These are phyloP conservation scores for Diaporthe ilicicola DNA, from an alignment of 2,329 filamentous ascomycete genomes.

Conservation along the genomic window DNA sequence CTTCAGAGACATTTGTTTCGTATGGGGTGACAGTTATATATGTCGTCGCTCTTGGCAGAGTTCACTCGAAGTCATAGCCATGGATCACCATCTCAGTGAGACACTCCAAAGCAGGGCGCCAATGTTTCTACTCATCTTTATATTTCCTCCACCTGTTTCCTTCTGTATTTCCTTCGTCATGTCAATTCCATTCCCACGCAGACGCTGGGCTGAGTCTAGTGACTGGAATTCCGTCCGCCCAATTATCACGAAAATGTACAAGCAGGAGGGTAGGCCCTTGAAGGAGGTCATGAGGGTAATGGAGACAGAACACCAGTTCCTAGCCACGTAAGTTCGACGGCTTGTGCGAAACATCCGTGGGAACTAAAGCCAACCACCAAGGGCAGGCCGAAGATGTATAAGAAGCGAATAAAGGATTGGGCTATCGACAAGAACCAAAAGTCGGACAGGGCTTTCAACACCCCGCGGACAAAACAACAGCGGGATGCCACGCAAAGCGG, in stretches of 20 bases:
- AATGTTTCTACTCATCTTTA: not conserved
- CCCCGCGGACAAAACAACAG: not conserved
- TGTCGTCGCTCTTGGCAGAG: not conserved
- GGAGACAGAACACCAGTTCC: conserved; percentile 24
- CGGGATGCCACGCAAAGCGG: not conserved
- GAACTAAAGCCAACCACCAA: not conserved
- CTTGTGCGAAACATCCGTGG: not conserved
- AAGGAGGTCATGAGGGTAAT: conserved; percentile 31
- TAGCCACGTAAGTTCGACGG: conserved; percentile 18
- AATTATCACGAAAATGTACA: conserved; percentile 24
- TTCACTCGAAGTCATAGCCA: not conserved
- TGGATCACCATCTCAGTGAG: not conserved
- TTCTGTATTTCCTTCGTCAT: not conserved
- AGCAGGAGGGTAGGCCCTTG: conserved; percentile 22
- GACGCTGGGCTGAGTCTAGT: conserved; percentile 6
- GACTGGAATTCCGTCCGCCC: conserved; percentile 9
- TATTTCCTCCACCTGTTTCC: not conserved
- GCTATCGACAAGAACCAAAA: conserved; percentile 22
- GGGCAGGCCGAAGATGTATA: conserved; percentile 29
- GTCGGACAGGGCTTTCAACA: not conserved
- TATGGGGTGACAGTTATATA: not conserved
- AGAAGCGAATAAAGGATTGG: conserved; percentile 25
- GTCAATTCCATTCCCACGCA: conserved; percentile 6
- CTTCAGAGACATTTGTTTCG: not conserved
- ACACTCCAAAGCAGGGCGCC: not conserved